Conservation (phyloP, 768 basidiomycete species). For the Suillus spraguei region DNA sequence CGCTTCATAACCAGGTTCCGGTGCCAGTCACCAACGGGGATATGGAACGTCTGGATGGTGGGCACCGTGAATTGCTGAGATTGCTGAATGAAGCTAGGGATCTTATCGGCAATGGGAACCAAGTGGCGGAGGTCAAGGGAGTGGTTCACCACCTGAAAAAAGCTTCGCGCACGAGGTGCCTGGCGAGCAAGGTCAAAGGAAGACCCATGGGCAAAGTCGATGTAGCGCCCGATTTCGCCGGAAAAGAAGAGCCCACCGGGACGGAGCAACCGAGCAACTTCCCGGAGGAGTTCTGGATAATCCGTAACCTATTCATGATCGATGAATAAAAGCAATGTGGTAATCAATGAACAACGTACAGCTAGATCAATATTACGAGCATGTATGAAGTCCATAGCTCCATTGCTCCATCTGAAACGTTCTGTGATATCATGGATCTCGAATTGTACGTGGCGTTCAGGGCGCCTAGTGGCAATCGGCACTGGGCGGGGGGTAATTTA, state of each 20-base stretch:
- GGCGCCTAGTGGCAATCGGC: constrained; percentile 69
- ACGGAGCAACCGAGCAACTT: constrained; percentile 65
- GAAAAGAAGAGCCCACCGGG: constrained; percentile 73
- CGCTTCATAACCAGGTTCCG: constrained; percentile 23
- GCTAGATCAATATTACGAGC: constrained; percentile 61
- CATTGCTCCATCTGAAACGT: constrained; percentile 50
- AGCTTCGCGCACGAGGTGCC: constrained; percentile 29
- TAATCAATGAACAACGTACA: constrained; percentile 41
- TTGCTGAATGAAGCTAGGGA: constrained; percentile 40
- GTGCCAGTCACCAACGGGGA: constrained; percentile 65
- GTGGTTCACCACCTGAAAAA: constrained; percentile 44
- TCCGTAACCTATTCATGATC: constrained; percentile 49
- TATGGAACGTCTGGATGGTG: constrained; percentile 32
- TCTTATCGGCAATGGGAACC: constrained; percentile 34
- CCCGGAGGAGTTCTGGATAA: constrained; percentile 54
- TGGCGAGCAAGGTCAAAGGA: constrained; percentile 27
- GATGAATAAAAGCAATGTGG: constrained; percentile 17
- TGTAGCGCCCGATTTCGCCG: constrained; percentile 56
- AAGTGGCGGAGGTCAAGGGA: constrained; percentile 42
- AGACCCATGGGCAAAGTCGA: constrained; percentile 40
- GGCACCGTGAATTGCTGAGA: constrained; percentile 47
- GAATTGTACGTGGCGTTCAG: constrained; percentile 61
- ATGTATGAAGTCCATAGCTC: constrained; percentile 69
- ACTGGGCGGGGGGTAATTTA: constrained; percentile 44
- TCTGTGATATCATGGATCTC: constrained; percentile 66